Percentiles rank a stretch among this genome's conserved stretches.
These are phyloP conservation scores for Paratinospora sagittata DNA, from an alignment of 164 flowering plant genomes.

Conservation along the genomic window DNA sequence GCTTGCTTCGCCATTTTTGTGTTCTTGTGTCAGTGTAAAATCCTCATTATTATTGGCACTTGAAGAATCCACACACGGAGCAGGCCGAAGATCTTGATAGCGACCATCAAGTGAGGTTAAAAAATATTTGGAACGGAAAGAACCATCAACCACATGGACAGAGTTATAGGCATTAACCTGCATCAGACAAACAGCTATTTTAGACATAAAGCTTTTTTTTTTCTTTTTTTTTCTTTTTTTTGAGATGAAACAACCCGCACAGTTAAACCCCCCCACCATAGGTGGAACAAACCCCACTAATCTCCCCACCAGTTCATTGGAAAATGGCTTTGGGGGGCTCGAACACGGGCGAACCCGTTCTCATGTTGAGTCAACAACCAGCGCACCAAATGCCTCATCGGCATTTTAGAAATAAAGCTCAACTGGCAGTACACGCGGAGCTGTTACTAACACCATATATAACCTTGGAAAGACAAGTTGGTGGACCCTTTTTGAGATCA, in stretches of 20 bases:
- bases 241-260: no score
- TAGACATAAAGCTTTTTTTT: no score
- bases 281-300: no score
- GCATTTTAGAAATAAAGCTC: constrained; percentile 2
- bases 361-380: no score
- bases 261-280: no score
- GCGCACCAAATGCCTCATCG: no score
- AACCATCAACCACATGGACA: constrained; percentile 60
- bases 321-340: no score
- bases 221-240: no score
- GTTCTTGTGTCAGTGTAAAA: constrained; percentile 14
- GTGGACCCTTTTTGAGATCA: background rate
- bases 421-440: background rate
- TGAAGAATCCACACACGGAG: constrained; percentile 13
- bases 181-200: no score
- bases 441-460: background rate
- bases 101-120: constrained; percentile 34
- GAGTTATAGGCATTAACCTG: constrained; percentile 80
- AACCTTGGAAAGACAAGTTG: background rate
- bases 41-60: constrained; percentile 14
- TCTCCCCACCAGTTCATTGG: no score
- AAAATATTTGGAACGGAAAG: constrained; percentile 65
- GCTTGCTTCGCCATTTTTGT: constrained; percentile 14
- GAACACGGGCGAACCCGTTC: no score
- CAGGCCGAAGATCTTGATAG: constrained; percentile 15